Base-by-base conservation (phyloP, 257 asterid species). In the Solanum medicagineum region DNA sequence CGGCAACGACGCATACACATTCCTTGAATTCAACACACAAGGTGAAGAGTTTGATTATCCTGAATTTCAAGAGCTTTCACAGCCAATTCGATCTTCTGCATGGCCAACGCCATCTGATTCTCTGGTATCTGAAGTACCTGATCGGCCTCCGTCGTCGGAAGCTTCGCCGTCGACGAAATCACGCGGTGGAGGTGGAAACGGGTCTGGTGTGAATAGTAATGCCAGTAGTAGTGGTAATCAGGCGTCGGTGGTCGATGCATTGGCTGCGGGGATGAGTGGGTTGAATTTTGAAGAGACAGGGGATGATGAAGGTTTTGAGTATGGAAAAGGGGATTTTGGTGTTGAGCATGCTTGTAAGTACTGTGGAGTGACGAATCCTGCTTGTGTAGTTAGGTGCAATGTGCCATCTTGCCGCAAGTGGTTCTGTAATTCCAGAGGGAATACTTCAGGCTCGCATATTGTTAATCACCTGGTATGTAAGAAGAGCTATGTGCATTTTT, bases 351-450 rank as follows among this genome's bases (percentile, higher is more conserved):
- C 98, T 79, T 97, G 99, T 89, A 90, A 91, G 91, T 97, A 97
- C 86, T 97, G 98, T 59, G 99, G 99, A 68, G 96, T 97, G 85
- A 53, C 99, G 7, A 97, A 97, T 90, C 99, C 99, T 7, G 98
- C 99, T 0, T 95, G 99, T 73, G 99, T 97, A 19, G 98, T 91
- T 47, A 89, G 98, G 86, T 97, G 99, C 88, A 97, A 97, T 87
- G 97, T 97, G 81, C 98, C 99, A 0, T 94, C 98, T 1, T 97
- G 99, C 88, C 90, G 99, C 87, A 95, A 95, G 45, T 97, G 98
- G 99, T 95, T 97, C 86, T 97, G 99, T 88, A 97, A 97, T 89
- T 95, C 99, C 2, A 94, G 99, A 29, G 99, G 99, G 87, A 97
- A 97, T 86, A 97, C 99, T 5, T 97, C 99, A 83, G 99, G 99